Evolutionary conservation across 2,329 filamentous ascomycete genomes (phyloP), one percentile per base, ranked within the genome.

Genomic region (Ceratocystis variospora): DNA sequence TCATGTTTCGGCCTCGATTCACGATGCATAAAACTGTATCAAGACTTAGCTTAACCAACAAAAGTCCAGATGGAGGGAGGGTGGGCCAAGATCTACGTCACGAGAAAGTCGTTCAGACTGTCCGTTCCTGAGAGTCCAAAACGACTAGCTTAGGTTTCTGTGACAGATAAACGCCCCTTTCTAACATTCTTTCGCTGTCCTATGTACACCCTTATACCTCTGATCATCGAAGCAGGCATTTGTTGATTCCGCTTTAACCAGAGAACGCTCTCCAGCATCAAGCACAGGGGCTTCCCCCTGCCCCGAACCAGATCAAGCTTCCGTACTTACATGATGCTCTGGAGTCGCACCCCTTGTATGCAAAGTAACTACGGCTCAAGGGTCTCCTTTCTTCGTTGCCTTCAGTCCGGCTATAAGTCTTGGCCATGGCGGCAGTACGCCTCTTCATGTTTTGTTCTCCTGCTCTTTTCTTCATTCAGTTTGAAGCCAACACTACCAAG

Each of bases 401-500:
- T 31, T 44, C 22, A 41, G 46, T n/a, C 28, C 41, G 37, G 33
- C 33, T 67, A 67, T 65, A 64, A 63, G 63, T 63, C 66, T 64
- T 25, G 61, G 55, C 55, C 59, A 57, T 63, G 46, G 62, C 66
- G n/a, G 57, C 59, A 63, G 25, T 61, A 63, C 15, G 63, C 65
- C 22, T 45, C 22, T 37, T 25, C 57, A 15, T 65, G 59, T 44
- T 64, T 55, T 55, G 25, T 63, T 61, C 45, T 62, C 19, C 53
- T 19, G 55, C 46, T 66, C 53, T 66, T 63, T 48, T 61, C 37
- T 63, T 68, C 63, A 50, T 68, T 37, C 67, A 68, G 55, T 62
- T 62, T 46, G 61, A 55, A 68, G 67, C 37, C 64, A 62, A 66
- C 45, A 66, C 33, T 63, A 33, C 31, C 50, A 66, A 57, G 61